Percentiles rank a stretch among this genome's conserved stretches.
phyloP scores from a whole-genome alignment of 2,329 filamentous ascomycete species.

The Paecilomyces formosus region DNA sequence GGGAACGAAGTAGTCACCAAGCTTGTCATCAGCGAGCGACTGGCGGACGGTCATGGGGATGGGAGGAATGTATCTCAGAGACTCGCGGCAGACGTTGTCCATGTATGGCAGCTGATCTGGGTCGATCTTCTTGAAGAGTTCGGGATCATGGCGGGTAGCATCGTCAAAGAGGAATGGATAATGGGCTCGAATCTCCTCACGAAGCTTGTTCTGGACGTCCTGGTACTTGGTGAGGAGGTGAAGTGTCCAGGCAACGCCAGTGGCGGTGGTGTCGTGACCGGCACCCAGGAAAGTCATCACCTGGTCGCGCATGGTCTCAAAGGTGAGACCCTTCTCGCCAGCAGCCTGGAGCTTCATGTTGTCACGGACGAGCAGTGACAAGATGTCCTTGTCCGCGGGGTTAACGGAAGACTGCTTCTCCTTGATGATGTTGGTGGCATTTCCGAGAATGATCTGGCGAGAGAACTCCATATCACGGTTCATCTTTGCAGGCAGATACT shows the following conservation, averaged over 20 bases:
- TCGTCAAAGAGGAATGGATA: slow-evolving; percentile 34
- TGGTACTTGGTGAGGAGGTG: slow-evolving; percentile 35
- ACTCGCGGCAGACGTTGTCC: slow-evolving; percentile 42
- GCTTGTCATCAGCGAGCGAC: slow-evolving; percentile 29
- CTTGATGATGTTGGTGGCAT: slow-evolving; percentile 29
- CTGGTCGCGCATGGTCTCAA: slow-evolving; percentile 30
- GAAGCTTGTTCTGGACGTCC: slow-evolving; percentile 32
- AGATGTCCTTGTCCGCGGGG: slow-evolving; percentile 28
- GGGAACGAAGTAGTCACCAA: slow-evolving; percentile 36
- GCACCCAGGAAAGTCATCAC: slow-evolving; percentile 37
- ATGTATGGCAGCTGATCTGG: slow-evolving; percentile 37
- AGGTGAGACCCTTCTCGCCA: slow-evolving; percentile 29
- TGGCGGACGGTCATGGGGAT: slow-evolving; percentile 42
- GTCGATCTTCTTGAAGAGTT: slow-evolving; percentile 24
- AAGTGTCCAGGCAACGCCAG: slow-evolving; percentile 37
- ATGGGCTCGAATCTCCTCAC: slow-evolving; percentile 31
- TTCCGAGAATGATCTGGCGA: slow-evolving; percentile 27
- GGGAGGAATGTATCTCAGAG: slow-evolving; percentile 39
- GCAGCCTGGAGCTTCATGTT: slow-evolving; percentile 33
- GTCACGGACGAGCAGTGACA: slow-evolving; percentile 35
- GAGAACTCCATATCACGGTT: slow-evolving; percentile 30
- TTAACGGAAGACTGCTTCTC: slow-evolving; percentile 28
- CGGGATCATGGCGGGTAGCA: slow-evolving; percentile 20
- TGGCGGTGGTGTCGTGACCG: slow-evolving; percentile 40
- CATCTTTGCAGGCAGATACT: slow-evolving; percentile 31